Evolutionary conservation across 2,329 filamentous ascomycete species (phyloP).

Genomic region (Ustulina deusta): DNA sequence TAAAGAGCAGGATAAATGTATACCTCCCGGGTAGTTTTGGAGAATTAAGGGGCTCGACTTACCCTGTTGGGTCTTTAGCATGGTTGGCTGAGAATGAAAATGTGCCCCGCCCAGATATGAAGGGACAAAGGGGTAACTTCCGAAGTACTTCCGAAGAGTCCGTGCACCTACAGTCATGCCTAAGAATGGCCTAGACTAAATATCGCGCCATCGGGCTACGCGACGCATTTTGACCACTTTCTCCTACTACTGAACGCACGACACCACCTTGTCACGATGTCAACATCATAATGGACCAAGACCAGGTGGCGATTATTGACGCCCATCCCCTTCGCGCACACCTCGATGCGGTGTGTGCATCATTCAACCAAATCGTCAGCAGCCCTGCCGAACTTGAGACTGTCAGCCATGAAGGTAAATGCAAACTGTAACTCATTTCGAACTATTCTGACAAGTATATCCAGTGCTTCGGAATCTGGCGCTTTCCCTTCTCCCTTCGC

Average conservation of each 20-base stretch:
- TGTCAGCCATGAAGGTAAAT: conserved; percentile 24
- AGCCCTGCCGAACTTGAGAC: conserved; percentile 1
- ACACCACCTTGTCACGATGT: conserved; percentile 19
- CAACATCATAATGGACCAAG: conserved; percentile 16
- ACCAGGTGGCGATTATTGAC: conserved; percentile 21
- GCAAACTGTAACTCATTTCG: conserved; percentile 23
- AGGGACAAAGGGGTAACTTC: too few relatives aligned
- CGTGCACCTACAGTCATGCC: too few relatives aligned
- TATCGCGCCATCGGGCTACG: background rate
- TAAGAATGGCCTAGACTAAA: too few relatives aligned
- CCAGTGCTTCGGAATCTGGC: background rate
- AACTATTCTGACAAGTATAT: conserved; percentile 15
- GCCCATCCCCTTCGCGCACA: conserved; percentile 24
- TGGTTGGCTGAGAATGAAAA: too few relatives aligned
- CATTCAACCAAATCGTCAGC: conserved; percentile 3
- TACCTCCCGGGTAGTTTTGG: too few relatives aligned
- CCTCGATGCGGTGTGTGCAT: conserved; percentile 11
- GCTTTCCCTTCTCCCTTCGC: background rate
- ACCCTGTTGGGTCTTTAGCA: too few relatives aligned
- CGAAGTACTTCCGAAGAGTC: too few relatives aligned
- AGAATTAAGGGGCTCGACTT: too few relatives aligned
- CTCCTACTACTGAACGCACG: background rate
- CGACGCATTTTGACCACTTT: background rate
- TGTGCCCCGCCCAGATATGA: too few relatives aligned
- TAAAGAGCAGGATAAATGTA: too few relatives aligned